Conservation (phyloP, 140 eudicot genomes). For the Artemisia princeps region DNA sequence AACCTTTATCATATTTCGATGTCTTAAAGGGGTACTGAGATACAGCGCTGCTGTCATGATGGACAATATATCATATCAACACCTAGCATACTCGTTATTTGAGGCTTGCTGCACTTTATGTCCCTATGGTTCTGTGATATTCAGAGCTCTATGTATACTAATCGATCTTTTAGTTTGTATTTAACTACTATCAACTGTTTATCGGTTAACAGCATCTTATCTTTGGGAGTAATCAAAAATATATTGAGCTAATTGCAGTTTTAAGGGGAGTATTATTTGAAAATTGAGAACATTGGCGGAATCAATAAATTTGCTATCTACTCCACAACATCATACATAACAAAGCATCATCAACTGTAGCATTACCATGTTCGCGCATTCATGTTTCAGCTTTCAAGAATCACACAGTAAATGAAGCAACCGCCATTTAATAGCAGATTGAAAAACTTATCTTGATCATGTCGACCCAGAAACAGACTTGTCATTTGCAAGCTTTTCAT, state of each 20-base stretch:
- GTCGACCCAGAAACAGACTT: constrained; percentile 29
- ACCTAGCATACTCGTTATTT: too few species aligned
- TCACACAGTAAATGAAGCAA: not conserved
- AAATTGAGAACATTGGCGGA: not conserved
- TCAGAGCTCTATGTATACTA: too few species aligned
- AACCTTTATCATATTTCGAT: constrained; percentile 17
- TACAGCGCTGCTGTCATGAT: not conserved
- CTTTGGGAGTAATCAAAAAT: too few species aligned
- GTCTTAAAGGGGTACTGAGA: constrained; percentile 13
- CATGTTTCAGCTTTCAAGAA: constrained; percentile 9
- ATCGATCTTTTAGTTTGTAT: too few species aligned
- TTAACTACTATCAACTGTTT: too few species aligned
- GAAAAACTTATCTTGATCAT: constrained; percentile 22
- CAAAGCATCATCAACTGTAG: constrained; percentile 30
- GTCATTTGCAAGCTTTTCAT: constrained; percentile 35
- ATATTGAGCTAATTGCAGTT: too few species aligned
- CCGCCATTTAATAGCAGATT: constrained; percentile 10
- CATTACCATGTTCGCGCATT: constrained; percentile 26
- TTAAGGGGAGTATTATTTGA: too few species aligned
- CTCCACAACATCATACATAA: constrained; percentile 17
- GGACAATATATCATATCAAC: too few species aligned
- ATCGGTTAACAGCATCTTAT: too few species aligned
- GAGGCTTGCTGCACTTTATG: too few species aligned
- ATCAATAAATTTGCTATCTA: constrained; percentile 9
- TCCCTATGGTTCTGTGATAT: too few species aligned